Evolutionary conservation across 169 alveolate species (phyloP), one percentile per base, ranked within the genome.

Genomic region (Plasmodium adleri): DNA sequence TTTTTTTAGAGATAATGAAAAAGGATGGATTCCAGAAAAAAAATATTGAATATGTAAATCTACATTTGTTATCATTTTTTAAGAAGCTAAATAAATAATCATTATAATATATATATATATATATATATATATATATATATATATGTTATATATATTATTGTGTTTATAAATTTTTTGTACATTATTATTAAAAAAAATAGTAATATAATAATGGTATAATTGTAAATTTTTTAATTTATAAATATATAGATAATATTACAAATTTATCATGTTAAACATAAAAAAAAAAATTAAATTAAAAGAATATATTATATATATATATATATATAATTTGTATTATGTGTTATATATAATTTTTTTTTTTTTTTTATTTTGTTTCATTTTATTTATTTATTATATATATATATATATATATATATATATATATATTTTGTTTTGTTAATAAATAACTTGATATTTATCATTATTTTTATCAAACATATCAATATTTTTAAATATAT

Each of bases 1-100:
- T 6, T n/a, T 71, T 71, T 71, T 9, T 72, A 87, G 88, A 72
- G 88, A 74, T 26, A 67, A 60, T 17, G 88, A 75, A 54, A 74
- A 66, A 63, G 88, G 80, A 24, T 66, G 80, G 73, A 47, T 72
- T 15, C 83, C 88, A 39, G 88, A 87, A 87, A 87, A 52, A 74
- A 47, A n/a, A 20, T 17, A 60, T 43, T 74, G 78, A 85, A 68
- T 1, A 39, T 39, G 47, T 39, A 6, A 7, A 39, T 39, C 47
- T 39, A 39, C 7, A 39, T 39, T 39, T 39, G 47, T 39, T 39
- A 28, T 13, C 54, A 26, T 64, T 64, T 66, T 17, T 39, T 26
- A 66, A 66, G 52, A n/a, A 66, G 22, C 26, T 24, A n/a, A 15
- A 32, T n/a, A 12, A 66, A 22, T 39, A 3, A 10, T 39, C 52